These are phyloP conservation scores for Komagataella ulmi DNA, from an alignment of 805 yeast species.

Conservation along the genomic window DNA sequence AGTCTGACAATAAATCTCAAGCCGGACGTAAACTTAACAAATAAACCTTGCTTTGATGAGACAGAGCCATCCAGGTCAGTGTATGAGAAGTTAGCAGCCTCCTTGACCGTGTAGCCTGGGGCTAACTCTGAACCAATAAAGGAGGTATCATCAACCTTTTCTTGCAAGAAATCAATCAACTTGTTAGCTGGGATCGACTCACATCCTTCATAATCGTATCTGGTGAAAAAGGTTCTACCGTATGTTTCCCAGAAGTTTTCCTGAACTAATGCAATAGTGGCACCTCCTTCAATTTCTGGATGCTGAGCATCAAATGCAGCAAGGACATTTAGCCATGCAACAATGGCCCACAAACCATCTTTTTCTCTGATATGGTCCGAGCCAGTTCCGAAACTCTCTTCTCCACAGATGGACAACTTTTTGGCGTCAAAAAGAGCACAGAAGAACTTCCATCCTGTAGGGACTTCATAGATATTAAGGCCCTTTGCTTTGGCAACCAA, in stretches of 20 bases:
- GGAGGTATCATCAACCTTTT: constrained; percentile 18
- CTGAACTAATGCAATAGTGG: constrained; percentile 73
- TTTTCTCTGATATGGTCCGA: constrained; percentile 95
- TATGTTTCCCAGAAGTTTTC: constrained; percentile 78
- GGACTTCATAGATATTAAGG: constrained; percentile 79
- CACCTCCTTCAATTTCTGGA: constrained; percentile 35
- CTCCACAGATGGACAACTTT: constrained; percentile 93
- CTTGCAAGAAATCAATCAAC: constrained; percentile 41
- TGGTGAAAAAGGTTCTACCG: constrained; percentile 94
- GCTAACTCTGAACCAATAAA: constrained; percentile 42
- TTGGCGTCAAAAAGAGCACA: constrained; percentile 90
- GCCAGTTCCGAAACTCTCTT: constrained; percentile 96
- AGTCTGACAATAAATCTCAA: constrained; percentile 79
- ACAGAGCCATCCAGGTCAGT: constrained; percentile 93
- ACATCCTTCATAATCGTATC: constrained; percentile 88
- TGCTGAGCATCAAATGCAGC: constrained; percentile 61
- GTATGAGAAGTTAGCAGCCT: constrained; percentile 82
- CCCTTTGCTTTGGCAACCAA: constrained; percentile 74
- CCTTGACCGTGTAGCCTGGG: constrained; percentile 42
- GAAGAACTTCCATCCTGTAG: constrained; percentile 98
- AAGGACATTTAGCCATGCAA: constrained; percentile 92
- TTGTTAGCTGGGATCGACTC: constrained; percentile 60
- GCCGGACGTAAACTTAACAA: constrained; percentile 68
- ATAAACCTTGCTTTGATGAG: constrained; percentile 79
- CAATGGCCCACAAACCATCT: constrained; percentile 95